Base-by-base conservation (phyloP, 225 moss, liverwort and hornwort genomes). In the Rhytidiadelphus loreus region DNA sequence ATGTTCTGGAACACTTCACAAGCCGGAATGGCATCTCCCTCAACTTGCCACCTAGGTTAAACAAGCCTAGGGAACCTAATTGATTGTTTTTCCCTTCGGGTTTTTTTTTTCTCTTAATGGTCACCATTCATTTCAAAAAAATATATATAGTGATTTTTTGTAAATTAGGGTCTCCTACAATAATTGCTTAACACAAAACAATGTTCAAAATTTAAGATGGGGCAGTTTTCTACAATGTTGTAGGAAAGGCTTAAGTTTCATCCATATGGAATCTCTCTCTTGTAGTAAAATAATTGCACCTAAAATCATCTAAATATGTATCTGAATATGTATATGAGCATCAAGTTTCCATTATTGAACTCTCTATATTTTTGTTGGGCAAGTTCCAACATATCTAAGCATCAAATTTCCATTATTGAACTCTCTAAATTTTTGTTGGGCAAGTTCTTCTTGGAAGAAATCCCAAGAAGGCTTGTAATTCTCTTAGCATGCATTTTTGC, bases 401-500 rank as follows among this genome's bases (percentile, higher is more conserved):
- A 18, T 73, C n/a, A n/a, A 11, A 1, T 28, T 44, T 17, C 6
- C 1, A 73, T 29, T 24, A 13, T 18, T 12, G 17, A 72, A 72
- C 2, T 29, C 6, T 44, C 5, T 44, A 8, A 21, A 72, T 44
- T 44, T 44, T 72, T 28, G 3, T 25, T 43, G n/a, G n/a, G n/a
- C n/a, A n/a, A n/a, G n/a, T n/a, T n/a, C n/a, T n/a, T n/a, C n/a
- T n/a, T n/a, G 8, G 3, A 44, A 15, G 14, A 6, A 1, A 6
- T 10, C 2, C 10, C 29, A 11, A 10, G 0, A 1, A 1, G 7
- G 32, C 1, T 48, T 74, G 30, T 32, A 0, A 19, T 74, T 30
- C 2, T 48, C 4, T 11, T 6, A 6, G 11, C 9, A 17, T 18
- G 1, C 26, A 43, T 71, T 71, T 72, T 28, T 16, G 4, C n/a